Evolutionary conservation across 805 yeast genomes (phyloP), one percentile per base, ranked within the genome.

Genomic region (Blastobotrys chiropterorum): DNA sequence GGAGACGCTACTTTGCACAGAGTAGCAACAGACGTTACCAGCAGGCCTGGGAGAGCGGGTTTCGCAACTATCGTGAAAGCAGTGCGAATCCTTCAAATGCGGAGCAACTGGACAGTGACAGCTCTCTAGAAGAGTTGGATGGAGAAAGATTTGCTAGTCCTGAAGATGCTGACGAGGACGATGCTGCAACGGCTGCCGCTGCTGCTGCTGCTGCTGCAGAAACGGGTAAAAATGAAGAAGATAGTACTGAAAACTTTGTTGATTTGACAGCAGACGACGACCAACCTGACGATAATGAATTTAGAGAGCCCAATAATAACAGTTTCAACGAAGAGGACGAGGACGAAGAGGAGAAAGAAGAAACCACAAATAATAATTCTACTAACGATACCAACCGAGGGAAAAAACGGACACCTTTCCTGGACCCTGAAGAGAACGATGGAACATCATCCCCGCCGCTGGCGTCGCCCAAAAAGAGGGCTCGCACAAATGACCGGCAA

Each of bases 231-330:
- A 11, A 41, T n/a, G 44, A 42, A 11, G 45, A 42, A 8, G 45
- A 42, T 30, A 22, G 20, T n/a, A 42, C 14, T 20, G 19, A 42
- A 15, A 40, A 46, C 11, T 34, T 34, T 15, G 43, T 46, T 34
- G 48, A 46, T 21, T 34, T 46, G 43, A 46, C 48, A 3, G 13
- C n/a, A 11, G 48, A 46, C 2, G 38, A 30, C 15, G 48, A 46
- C 7, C 21, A 43, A 17, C 30, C 17, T 15, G 30, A 20, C 20
- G 46, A 43, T 14, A 17, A 17, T 20, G 34, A 43, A 19, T 20
- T 17, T 20, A 22, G 30, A n/a, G 34, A 43, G 31, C 11, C 34
- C 8, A n/a, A 15, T 15, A 17, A 40, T 40, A 7, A 40, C 13
- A 15, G 20, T 5, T 7, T 40, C 3, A 17, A 47, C 31, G 31